Evolutionary conservation across 495 filamentous ascomycete genomes (phyloP).

Genomic region (Aspergillus ostianus): DNA sequence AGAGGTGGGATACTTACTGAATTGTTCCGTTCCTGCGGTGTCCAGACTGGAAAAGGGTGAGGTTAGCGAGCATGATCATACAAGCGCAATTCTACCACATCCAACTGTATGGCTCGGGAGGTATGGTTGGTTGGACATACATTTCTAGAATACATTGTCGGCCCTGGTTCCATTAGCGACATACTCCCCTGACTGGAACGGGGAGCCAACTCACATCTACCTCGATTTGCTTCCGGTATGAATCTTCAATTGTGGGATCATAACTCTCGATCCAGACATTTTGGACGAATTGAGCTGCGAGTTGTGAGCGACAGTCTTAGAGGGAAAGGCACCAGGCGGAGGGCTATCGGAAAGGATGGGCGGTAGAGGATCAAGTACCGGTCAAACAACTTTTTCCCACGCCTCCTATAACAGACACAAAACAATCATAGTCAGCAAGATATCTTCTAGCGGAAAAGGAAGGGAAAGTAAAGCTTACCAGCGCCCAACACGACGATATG

Average conservation of each 20-base stretch:
- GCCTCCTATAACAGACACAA: constrained; percentile 61
- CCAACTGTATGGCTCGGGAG: constrained; percentile 10
- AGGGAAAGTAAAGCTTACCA: constrained; percentile 51
- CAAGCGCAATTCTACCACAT: background rate
- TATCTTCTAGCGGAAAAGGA: constrained; percentile 7
- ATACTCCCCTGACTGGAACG: background rate
- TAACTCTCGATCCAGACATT: constrained; percentile 99
- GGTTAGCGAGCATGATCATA: constrained; percentile 7
- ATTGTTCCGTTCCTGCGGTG: constrained; percentile 97
- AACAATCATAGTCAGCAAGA: constrained; percentile 11
- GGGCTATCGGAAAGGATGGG: background rate
- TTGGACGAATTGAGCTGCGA: constrained; percentile 93
- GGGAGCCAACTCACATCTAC: constrained; percentile 73
- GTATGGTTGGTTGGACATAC: constrained; percentile 45
- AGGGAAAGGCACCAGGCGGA: background rate
- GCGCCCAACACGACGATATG: constrained; percentile 90
- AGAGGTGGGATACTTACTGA: constrained; percentile 62
- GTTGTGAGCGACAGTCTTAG: constrained; percentile 10
- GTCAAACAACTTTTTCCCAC: constrained; percentile 98
- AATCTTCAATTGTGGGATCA: constrained; percentile 98
- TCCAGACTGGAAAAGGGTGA: constrained; percentile 63
- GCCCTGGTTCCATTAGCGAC: constrained; percentile 57
- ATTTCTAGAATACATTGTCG: constrained; percentile 97
- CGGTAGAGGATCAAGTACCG: constrained; percentile 54
- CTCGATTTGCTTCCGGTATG: constrained; percentile 89